phyloP scores from a whole-genome alignment of 1,284 basidiomycete genomes.

The Malassezia caprae region DNA sequence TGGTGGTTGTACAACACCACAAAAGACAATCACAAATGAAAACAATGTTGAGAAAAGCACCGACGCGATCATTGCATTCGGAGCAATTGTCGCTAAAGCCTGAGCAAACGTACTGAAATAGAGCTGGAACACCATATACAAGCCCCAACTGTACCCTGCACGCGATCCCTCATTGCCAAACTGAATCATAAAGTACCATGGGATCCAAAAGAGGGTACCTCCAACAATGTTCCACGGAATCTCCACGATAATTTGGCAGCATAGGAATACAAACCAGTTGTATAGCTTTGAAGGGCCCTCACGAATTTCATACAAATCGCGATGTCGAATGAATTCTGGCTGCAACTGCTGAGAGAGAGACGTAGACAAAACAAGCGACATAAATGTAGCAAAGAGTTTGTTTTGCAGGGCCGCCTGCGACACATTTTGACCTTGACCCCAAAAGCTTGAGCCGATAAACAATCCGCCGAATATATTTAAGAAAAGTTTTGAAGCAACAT shows the following conservation, averaged over 20 bases:
- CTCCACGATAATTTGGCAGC: conserved; percentile 49
- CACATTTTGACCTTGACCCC: conserved; percentile 23
- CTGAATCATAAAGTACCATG: conserved; percentile 34
- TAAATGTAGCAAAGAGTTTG: conserved; percentile 60
- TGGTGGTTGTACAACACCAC: conserved; percentile 48
- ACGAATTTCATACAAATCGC: conserved; percentile 61
- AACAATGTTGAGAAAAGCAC: conserved; percentile 59
- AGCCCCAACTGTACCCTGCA: conserved; percentile 25
- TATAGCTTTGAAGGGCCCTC: conserved; percentile 70
- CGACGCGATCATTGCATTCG: conserved; percentile 60
- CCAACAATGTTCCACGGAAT: conserved; percentile 39
- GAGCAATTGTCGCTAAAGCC: conserved; percentile 60
- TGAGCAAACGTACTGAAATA: conserved; percentile 58
- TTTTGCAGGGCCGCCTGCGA: conserved; percentile 54
- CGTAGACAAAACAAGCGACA: conserved; percentile 41
- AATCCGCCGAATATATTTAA: conserved; percentile 53
- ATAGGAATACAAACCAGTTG: conserved; percentile 63
- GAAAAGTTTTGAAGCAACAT: conserved; percentile 48
- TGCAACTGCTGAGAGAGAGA: conserved; percentile 42
- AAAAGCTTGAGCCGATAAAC: conserved; percentile 54
- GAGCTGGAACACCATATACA: conserved; percentile 38
- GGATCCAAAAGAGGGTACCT: conserved; percentile 35
- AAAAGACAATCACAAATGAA: conserved; percentile 60
- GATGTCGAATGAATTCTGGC: conserved; percentile 52
- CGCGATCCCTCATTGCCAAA: conserved; percentile 23